Percentiles rank a stretch among this genome's conserved stretches.
phyloP scores from a whole-genome alignment of 441 rosid species.

The Mallotus japonicus region DNA sequence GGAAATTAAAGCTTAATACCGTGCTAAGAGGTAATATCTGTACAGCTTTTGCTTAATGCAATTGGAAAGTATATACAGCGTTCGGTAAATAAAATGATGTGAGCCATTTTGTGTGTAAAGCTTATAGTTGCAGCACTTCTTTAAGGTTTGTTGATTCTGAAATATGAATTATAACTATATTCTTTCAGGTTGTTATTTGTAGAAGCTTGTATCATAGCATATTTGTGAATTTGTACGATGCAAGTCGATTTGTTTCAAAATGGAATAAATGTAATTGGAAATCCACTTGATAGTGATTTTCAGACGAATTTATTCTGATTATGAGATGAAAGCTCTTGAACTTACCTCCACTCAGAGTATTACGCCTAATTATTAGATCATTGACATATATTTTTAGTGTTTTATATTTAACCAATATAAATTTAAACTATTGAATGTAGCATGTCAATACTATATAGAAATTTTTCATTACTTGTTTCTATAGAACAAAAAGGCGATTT shows the following conservation, averaged over 20 bases:
- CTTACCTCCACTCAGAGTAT: too few relatives aligned
- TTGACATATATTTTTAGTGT: too few relatives aligned
- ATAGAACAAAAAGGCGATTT: too few relatives aligned
- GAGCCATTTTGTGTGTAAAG: conserved; percentile 9
- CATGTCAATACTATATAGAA: too few relatives aligned
- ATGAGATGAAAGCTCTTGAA: not conserved
- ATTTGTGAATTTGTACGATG: too few relatives aligned
- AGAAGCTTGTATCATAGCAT: not conserved
- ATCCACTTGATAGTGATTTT: not conserved
- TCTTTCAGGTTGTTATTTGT: not conserved
- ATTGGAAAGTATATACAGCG: not conserved
- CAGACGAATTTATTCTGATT: not conserved
- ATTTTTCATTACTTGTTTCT: too few relatives aligned
- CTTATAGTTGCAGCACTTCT: not conserved
- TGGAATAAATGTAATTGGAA: not conserved
- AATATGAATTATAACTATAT: too few relatives aligned
- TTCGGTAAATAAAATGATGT: not conserved
- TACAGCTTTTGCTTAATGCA: not conserved
- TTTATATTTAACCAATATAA: too few relatives aligned
- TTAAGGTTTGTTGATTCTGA: too few relatives aligned
- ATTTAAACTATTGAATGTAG: too few relatives aligned
- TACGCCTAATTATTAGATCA: too few relatives aligned
- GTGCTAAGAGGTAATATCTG: not conserved
- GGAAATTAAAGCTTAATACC: not conserved
- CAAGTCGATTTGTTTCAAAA: not conserved